phyloP scores from a whole-genome alignment of 1,284 basidiomycete genomes.

The Phenoliferia sp. region DNA sequence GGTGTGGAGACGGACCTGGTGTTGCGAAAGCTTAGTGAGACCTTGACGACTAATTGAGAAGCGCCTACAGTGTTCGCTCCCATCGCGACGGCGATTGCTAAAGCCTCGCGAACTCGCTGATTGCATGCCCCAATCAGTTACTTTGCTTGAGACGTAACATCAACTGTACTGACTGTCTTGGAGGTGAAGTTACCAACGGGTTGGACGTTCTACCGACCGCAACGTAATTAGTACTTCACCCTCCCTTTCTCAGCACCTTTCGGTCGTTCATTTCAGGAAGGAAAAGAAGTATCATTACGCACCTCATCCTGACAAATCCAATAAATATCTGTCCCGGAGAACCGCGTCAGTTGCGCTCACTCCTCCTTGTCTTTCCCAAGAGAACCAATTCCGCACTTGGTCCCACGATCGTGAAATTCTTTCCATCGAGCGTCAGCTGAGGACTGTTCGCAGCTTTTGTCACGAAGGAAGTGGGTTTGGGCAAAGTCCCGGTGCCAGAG shows the following conservation, averaged over 20 bases:
- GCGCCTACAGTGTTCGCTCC: constrained; percentile 17
- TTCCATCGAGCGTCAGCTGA: constrained; percentile 6
- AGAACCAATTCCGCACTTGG: constrained; percentile 8
- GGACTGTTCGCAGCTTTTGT: neutral
- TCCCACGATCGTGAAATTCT: constrained; percentile 22
- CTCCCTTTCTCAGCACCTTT: too few species aligned
- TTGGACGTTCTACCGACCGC: constrained; percentile 5
- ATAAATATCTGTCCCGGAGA: too few species aligned
- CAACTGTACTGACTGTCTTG: constrained; percentile 14
- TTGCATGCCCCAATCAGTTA: neutral
- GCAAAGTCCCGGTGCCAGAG: constrained; percentile 28
- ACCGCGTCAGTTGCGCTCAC: too few species aligned
- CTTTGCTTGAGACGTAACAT: too few species aligned
- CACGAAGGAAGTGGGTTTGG: constrained; percentile 22
- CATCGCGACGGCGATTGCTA: constrained; percentile 28
- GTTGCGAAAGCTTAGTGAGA: neutral
- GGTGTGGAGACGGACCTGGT: constrained; percentile 10
- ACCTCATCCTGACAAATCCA: constrained; percentile 25
- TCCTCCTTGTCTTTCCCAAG: neutral
- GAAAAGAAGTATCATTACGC: too few species aligned
- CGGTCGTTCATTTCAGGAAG: too few species aligned
- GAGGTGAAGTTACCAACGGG: constrained; percentile 13
- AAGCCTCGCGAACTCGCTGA: constrained; percentile 18
- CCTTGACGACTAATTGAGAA: neutral
- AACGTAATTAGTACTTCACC: neutral